phyloP scores from a whole-genome alignment of 2,329 filamentous ascomycete species.

The Sordariomycetes sp. region DNA sequence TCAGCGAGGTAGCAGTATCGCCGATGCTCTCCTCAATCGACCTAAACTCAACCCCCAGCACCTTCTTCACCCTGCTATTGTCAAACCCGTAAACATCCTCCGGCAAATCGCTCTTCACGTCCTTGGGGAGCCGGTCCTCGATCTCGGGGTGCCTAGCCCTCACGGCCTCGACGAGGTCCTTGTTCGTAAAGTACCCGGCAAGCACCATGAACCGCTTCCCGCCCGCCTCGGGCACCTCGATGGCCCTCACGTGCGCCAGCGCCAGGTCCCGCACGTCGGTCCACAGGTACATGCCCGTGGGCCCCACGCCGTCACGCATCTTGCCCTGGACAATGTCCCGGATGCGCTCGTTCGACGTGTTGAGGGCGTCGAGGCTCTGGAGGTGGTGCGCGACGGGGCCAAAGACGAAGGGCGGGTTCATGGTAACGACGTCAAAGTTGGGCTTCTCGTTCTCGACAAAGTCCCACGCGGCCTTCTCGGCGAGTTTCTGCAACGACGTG shows the following conservation, averaged over 20 bases:
- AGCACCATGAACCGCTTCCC: slow-evolving; percentile 38
- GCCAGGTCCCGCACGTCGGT: slow-evolving; percentile 45
- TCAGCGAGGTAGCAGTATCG: neutral
- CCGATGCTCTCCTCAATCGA: neutral
- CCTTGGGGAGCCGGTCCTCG: neutral
- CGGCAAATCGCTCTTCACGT: neutral
- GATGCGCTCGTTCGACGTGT: slow-evolving; percentile 39
- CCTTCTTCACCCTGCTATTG: neutral
- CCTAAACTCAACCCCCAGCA: neutral
- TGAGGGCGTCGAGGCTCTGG: slow-evolving; percentile 28
- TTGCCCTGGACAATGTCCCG: slow-evolving; percentile 34
- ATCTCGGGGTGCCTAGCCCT: neutral
- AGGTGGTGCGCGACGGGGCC: slow-evolving; percentile 38
- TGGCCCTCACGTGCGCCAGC: slow-evolving; percentile 34
- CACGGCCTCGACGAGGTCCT: slow-evolving; percentile 21
- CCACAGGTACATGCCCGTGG: slow-evolving; percentile 20
- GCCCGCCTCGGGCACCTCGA: slow-evolving; percentile 31
- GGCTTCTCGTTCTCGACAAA: slow-evolving; percentile 29
- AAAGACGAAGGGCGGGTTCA: slow-evolving; percentile 41
- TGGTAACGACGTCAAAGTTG: slow-evolving; percentile 34
- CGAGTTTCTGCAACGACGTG: slow-evolving; percentile 10
- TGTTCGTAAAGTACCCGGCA: slow-evolving; percentile 31
- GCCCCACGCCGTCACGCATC: slow-evolving; percentile 30
- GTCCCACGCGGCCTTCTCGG: slow-evolving; percentile 40
- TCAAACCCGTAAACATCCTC: neutral